Evolutionary conservation across 1,284 basidiomycete genomes (phyloP).

Genomic region (Trametes pubescens): DNA sequence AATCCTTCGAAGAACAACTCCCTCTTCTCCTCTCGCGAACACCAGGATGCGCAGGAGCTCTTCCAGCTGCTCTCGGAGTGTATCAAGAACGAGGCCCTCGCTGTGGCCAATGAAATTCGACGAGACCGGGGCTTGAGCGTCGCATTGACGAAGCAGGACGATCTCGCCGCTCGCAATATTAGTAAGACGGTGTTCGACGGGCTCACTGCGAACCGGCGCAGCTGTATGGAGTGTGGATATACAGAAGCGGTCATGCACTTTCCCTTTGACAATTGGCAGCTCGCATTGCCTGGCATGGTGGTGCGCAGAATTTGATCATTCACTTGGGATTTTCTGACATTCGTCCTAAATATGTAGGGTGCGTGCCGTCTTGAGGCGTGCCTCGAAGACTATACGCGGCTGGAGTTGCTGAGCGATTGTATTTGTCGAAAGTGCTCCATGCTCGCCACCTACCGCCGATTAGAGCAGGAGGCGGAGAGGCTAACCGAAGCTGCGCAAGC

Average conservation of each 20-base stretch:
- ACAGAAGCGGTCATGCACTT: constrained; percentile 91
- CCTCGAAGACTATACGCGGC: constrained; percentile 81
- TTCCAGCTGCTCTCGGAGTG: constrained; percentile 91
- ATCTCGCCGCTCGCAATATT: constrained; percentile 50
- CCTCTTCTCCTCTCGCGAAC: constrained; percentile 85
- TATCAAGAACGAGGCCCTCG: constrained; percentile 79
- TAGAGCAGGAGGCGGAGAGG: constrained; percentile 64
- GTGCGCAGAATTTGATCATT: constrained; percentile 45
- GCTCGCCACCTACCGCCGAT: constrained; percentile 68
- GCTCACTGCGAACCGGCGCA: constrained; percentile 82
- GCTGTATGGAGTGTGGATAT: constrained; percentile 85
- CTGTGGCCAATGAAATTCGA: constrained; percentile 69
- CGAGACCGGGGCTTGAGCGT: constrained; percentile 73
- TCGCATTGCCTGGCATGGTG: constrained; percentile 72
- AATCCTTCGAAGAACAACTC: constrained; percentile 64
- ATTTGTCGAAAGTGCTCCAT: constrained; percentile 86
- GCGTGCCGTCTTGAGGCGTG: constrained; percentile 76
- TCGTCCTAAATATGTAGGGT: constrained; percentile 43
- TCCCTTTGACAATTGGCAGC: constrained; percentile 82
- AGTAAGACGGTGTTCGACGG: constrained; percentile 81
- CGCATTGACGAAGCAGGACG: constrained; percentile 42
- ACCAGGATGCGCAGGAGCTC: constrained; percentile 96
- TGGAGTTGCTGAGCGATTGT: constrained; percentile 85
- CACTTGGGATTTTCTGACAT: constrained; percentile 23
- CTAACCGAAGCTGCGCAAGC: constrained; percentile 56